Base-by-base conservation (phyloP, 2,329 filamentous ascomycete genomes). In the Fusarium annulatum region DNA sequence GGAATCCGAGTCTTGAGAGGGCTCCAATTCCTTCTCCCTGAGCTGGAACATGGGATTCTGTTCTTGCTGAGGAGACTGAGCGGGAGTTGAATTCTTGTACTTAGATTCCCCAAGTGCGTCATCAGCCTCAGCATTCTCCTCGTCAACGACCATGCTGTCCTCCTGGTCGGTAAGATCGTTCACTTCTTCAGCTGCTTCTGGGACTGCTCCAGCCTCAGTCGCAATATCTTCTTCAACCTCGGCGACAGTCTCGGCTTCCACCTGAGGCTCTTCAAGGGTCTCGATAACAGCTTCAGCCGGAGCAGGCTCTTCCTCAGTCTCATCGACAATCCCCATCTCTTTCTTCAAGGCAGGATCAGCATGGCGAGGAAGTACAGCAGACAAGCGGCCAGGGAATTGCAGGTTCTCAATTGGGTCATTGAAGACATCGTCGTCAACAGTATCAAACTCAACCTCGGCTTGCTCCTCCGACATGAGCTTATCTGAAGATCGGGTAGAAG, bases 21-120 rank as follows among this genome's bases (percentile, higher is more conserved):
- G 82, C 48, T 84, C 79, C 9, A 87, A 76, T 39, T 89, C 86
- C 74, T 86, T 86, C 19, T 85, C 80, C 14, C 87, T 84, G 9
- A 90, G 83, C 65, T 82, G 78, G 45, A 79, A 81, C 42, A 80
- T 76, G 7, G 76, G 73, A 28, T 78, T 78, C 58, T 76, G 60
- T 57, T 73, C 39, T 30, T 73, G 63, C 21, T 46, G 52, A 14
- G 69, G 69, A 8, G 75, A 73, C 18, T 73, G 61, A 33, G 74
- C 33, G 23, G 72, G 61, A 16, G 51, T 52, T 18, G 66, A 36
- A 45, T 18, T 42, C 41, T 59, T 49, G 26, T 61, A 42, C 28
- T 56, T 52, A 9, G 41, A 15, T 21, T 65, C 51, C 26, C 78
- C 68, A 12, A 51, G 56, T 30, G 49, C 55, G 9, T 71, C 64